Percentiles rank a stretch among this genome's conserved stretches.
Evolutionary conservation across 805 yeast genomes (phyloP).

Genomic region (Torulaspora quercuum): DNA sequence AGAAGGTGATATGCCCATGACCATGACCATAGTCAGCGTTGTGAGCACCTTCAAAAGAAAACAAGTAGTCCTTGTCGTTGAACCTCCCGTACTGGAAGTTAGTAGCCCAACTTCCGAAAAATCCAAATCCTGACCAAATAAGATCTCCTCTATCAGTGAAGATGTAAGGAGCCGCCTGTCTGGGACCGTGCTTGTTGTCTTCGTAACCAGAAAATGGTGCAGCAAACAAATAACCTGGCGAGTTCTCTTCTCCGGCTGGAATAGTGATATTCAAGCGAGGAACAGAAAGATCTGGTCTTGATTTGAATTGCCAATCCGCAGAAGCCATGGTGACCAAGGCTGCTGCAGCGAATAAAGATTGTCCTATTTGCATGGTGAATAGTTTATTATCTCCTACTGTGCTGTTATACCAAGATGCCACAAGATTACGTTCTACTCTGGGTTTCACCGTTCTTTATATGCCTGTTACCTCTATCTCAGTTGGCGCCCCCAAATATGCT

Average conservation of each 20-base stretch:
- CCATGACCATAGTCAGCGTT: constrained; percentile 30
- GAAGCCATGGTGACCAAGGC: too few relatives aligned
- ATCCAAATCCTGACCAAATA: constrained; percentile 40
- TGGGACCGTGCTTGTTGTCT: constrained; percentile 25
- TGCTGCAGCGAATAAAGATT: too few relatives aligned
- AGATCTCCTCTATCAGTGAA: constrained; percentile 38
- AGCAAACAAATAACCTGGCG: constrained; percentile 36
- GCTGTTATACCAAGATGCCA: too few relatives aligned
- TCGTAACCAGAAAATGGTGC: constrained; percentile 35
- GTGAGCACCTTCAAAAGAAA: constrained; percentile 39
- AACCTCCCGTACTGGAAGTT: constrained; percentile 34
- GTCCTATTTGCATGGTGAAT: too few relatives aligned
- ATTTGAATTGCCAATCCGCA: constrained; percentile 38
- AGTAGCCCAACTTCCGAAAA: constrained; percentile 36
- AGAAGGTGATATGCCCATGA: constrained; percentile 32
- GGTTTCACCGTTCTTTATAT: too few relatives aligned
- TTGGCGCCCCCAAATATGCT: too few relatives aligned
- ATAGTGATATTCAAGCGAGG: constrained; percentile 37
- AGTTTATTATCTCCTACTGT: too few relatives aligned
- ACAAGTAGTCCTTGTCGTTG: constrained; percentile 31
- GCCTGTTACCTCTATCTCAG: too few relatives aligned
- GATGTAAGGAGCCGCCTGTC: constrained; percentile 40
- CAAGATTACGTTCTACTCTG: too few relatives aligned
- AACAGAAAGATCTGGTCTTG: constrained; percentile 39
- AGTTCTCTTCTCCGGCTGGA: constrained; percentile 23